phyloP scores from a whole-genome alignment of 2,329 filamentous ascomycete species.

The Sarocladium kiliense region DNA sequence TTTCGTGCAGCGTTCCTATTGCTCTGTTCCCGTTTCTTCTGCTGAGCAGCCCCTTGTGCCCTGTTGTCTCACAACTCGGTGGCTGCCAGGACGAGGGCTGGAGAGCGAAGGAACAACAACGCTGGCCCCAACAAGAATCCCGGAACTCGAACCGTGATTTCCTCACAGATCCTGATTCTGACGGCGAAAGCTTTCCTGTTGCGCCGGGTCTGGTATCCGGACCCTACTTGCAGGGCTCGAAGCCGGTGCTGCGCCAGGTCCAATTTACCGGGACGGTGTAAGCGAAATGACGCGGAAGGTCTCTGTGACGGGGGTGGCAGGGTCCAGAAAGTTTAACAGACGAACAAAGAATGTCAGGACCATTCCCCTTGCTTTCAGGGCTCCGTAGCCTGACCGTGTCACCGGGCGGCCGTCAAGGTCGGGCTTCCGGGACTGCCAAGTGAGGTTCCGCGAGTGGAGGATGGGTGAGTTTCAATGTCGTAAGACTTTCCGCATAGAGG shows the following conservation, averaged over 20 bases:
- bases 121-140: not conserved
- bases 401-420: not conserved
- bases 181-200: not conserved
- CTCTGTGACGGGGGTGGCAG: conserved; percentile 13
- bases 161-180: not conserved
- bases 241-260: conserved; percentile 11
- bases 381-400: not conserved
- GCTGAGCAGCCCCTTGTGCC: not conserved
- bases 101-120: not conserved
- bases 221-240: conserved; percentile 13
- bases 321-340: not conserved
- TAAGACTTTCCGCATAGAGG: not conserved
- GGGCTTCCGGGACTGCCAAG: not conserved
- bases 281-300: conserved; percentile 27
- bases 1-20: not conserved
- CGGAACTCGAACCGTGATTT: not conserved
- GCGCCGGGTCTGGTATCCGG: conserved; percentile 11
- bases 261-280: conserved; percentile 28
- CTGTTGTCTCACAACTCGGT: not conserved
- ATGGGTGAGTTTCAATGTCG: not conserved
- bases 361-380: conserved; percentile 10
- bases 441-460: conserved; percentile 6
- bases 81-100: not conserved
- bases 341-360: conserved; percentile 12
- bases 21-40: not conserved